Evolutionary conservation across 192 early-diverging fungal genomes (phyloP), one percentile per base, ranked within the genome.

Genomic region (Jimgerdemannia lactiflua): DNA sequence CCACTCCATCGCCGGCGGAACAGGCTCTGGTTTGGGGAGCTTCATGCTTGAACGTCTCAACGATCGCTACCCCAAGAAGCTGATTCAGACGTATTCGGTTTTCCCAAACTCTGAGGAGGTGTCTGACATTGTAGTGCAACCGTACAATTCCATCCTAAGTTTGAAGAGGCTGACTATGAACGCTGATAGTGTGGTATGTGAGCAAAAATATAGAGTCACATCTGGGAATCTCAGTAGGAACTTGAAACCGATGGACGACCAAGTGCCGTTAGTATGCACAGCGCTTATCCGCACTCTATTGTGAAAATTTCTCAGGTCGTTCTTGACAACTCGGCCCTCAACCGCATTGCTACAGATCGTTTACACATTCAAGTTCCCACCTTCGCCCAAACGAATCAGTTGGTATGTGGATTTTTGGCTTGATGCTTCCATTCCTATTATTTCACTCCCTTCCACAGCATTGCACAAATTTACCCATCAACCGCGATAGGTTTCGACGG

Each of bases 1-100:
- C 75, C 97, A 99, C 77, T 98, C 96, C 54, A 99, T 99, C 80
- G 97, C 97, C 8, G 97, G 97, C 41, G 97, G 97, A 19, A 99
- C 97, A 14, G 97, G 97, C n/a, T 97, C 95, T 29, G 97, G 97
- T 41, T 82, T 99, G 75, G 97, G 97, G 1, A 96, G 95, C 3
- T 97, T 94, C 75, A 74, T 99, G 65, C 83, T 99, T 39, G 98
- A 98, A 80, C 86, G 92, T 65, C 87, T 99, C 54, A 95, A 94
- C 77, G 98, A 98, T 80, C 85, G 95, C 73, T 99, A 95, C 71
- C 97, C 98, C 41, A 98, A 98, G 75, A 99, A 99, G 85, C 82
- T 99, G 41, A 91, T 98, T 69, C 97, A 98, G 77, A 98, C 98
- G 14, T 99, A 99, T 76, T 96, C 95, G 4, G 97, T 99, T 19